Evolutionary conservation across 1,284 basidiomycete species (phyloP).

Genomic region (Nidula niveotomentosa): DNA sequence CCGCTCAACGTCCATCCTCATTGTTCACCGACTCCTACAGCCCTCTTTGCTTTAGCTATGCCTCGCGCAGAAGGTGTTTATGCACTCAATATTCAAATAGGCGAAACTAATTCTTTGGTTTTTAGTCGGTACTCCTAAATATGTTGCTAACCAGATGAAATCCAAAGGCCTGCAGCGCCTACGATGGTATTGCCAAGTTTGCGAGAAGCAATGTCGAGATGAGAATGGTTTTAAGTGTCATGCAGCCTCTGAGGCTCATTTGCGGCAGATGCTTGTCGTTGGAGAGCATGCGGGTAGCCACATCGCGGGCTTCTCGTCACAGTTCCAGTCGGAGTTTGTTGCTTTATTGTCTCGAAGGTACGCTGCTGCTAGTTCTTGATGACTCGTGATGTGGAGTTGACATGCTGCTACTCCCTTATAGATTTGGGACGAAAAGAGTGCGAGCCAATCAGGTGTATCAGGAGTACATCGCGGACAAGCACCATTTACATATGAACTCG

Average conservation of each 20-base stretch:
- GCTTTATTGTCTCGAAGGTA: slow-evolving; percentile 81
- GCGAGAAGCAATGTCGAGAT: slow-evolving; percentile 94
- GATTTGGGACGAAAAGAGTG: slow-evolving; percentile 93
- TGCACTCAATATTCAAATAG: background rate
- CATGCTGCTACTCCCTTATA: slow-evolving; percentile 22
- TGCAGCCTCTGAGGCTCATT: slow-evolving; percentile 82
- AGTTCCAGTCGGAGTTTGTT: slow-evolving; percentile 95
- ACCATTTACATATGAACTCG: slow-evolving; percentile 97
- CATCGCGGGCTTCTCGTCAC: slow-evolving; percentile 86
- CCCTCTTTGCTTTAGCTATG: slow-evolving; percentile 40
- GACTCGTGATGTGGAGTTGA: background rate
- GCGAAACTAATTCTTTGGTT: slow-evolving; percentile 1
- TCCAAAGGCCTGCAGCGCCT: slow-evolving; percentile 92
- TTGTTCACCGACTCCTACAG: background rate
- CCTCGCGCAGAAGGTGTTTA: slow-evolving; percentile 76
- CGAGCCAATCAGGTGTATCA: slow-evolving; percentile 97
- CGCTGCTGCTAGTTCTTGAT: slow-evolving; percentile 17
- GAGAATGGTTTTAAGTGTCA: slow-evolving; percentile 98
- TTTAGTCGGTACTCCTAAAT: slow-evolving; percentile 86
- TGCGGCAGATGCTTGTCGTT: slow-evolving; percentile 95
- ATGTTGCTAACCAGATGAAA: slow-evolving; percentile 94
- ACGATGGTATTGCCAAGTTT: slow-evolving; percentile 96
- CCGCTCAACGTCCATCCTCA: background rate
- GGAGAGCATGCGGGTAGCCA: slow-evolving; percentile 91
- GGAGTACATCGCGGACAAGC: slow-evolving; percentile 95